phyloP scores from a whole-genome alignment of 345 rosid species.

The Populus tremula region DNA sequence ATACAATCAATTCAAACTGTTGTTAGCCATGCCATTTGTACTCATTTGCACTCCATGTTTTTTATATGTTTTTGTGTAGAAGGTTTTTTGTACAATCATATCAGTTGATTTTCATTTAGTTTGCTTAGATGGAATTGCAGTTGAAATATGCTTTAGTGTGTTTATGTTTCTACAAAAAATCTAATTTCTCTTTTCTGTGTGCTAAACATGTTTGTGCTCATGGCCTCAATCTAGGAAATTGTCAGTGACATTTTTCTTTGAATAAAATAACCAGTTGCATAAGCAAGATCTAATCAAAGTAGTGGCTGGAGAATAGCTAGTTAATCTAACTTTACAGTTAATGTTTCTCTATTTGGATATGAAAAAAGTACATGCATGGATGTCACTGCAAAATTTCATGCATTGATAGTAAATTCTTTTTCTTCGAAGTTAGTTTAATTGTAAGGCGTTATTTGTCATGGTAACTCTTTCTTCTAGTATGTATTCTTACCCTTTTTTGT shows the following conservation, averaged over 20 bases:
- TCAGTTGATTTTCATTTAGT: not conserved
- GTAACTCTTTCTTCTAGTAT: not conserved
- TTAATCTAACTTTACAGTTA: not conserved
- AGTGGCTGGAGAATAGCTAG: not conserved
- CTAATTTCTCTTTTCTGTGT: not conserved
- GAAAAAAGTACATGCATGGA: not conserved
- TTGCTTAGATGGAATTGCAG: not conserved
- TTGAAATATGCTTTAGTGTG: not conserved
- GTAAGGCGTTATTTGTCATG: constrained; percentile 12
- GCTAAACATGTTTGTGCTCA: not conserved
- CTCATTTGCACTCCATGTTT: not conserved
- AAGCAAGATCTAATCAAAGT: not conserved
- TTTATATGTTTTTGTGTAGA: not conserved
- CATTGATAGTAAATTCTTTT: not conserved
- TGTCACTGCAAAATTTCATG: not conserved
- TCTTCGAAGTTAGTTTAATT: not conserved
- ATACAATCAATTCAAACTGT: not conserved
- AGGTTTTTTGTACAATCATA: not conserved
- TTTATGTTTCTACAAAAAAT: not conserved
- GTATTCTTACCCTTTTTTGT: constrained; percentile 18
- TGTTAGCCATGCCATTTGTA: not conserved
- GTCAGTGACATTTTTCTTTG: not conserved
- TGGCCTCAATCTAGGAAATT: not conserved
- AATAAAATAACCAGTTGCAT: not conserved
- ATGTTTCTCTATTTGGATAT: not conserved